phyloP scores from a whole-genome alignment of 331 rosid genomes.

The Arachis monticola region DNA sequence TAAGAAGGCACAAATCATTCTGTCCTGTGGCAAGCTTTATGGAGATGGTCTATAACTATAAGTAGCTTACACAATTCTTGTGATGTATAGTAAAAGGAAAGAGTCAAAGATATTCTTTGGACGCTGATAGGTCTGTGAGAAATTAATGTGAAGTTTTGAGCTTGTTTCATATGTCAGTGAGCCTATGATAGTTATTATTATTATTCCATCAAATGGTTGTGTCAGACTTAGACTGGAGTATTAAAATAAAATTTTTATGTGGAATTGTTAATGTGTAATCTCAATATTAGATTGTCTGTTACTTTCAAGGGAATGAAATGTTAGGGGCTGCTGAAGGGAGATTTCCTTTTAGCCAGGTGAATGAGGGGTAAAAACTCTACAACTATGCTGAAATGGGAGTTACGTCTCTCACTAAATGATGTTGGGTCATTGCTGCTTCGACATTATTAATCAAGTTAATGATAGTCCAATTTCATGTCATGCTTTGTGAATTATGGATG shows the following conservation, averaged over 20 bases:
- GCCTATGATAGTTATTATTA: not conserved
- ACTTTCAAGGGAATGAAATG: too few species aligned
- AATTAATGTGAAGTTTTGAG: too few species aligned
- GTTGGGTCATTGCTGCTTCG: not conserved
- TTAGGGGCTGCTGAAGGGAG: too few species aligned
- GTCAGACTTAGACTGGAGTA: not conserved
- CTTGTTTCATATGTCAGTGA: not conserved
- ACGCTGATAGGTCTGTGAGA: not conserved
- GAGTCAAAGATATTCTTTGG: not conserved
- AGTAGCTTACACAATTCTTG: not conserved
- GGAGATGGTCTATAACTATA: not conserved
- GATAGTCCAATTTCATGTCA: too few species aligned
- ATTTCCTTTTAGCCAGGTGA: too few species aligned
- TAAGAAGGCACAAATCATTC: conserved; percentile 14
- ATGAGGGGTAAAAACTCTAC: not conserved
- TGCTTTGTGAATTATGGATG: too few species aligned
- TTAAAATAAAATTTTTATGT: not conserved
- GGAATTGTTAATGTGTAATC: conserved; percentile 4
- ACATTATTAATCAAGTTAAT: not conserved
- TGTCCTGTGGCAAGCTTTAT: conserved; percentile 3
- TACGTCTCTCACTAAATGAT: not conserved
- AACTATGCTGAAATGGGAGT: not conserved
- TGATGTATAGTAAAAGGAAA: not conserved
- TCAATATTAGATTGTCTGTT: not conserved
- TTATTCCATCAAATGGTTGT: not conserved